These are phyloP conservation scores for Ophiostoma quercus DNA, from an alignment of 2,329 filamentous ascomycete genomes.

Conservation along the genomic window DNA sequence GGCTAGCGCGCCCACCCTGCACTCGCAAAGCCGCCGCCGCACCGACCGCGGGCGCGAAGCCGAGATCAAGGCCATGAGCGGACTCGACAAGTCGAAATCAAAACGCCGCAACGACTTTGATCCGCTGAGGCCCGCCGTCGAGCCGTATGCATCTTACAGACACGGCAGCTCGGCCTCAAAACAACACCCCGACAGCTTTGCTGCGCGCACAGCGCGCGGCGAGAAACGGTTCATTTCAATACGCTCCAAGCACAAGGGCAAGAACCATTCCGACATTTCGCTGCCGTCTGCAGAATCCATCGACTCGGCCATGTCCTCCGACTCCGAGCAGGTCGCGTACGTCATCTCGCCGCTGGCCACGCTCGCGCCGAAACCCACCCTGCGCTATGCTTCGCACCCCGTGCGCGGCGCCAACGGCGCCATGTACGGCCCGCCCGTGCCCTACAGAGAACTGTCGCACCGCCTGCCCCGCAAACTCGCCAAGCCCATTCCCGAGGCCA, in stretches of 20 bases:
- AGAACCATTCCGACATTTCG: slow-evolving; percentile 60
- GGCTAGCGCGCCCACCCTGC: slow-evolving; percentile 14
- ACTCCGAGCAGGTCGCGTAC: slow-evolving; percentile 70
- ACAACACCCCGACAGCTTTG: slow-evolving; percentile 39
- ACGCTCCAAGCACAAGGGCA: slow-evolving; percentile 36
- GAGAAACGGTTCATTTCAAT: slow-evolving; percentile 21
- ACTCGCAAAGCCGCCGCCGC: slow-evolving; percentile 7
- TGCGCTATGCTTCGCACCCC: slow-evolving; percentile 66
- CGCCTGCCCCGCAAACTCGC: slow-evolving; percentile 45
- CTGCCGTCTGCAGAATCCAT: slow-evolving; percentile 69
- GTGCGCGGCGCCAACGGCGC: slow-evolving; percentile 38
- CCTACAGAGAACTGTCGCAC: slow-evolving; percentile 42
- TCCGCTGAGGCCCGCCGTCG: slow-evolving; percentile 58
- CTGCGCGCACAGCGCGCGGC: slow-evolving; percentile 33
- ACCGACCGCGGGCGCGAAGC: slow-evolving; percentile 72
- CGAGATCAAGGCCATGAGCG: slow-evolving; percentile 79
- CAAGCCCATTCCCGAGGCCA: slow-evolving; percentile 56
- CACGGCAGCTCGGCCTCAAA: slow-evolving; percentile 27
- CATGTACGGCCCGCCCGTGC: slow-evolving; percentile 33
- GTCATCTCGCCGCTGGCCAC: slow-evolving; percentile 73
- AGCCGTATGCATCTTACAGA: slow-evolving; percentile 37
- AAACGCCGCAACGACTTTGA: slow-evolving; percentile 44
- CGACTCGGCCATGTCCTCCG: slow-evolving; percentile 68
- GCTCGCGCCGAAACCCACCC: slow-evolving; percentile 78
- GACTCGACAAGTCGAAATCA: slow-evolving; percentile 3